These are phyloP conservation scores for Penicillium concentricum DNA, from an alignment of 2,329 filamentous ascomycete species.

Conservation along the genomic window DNA sequence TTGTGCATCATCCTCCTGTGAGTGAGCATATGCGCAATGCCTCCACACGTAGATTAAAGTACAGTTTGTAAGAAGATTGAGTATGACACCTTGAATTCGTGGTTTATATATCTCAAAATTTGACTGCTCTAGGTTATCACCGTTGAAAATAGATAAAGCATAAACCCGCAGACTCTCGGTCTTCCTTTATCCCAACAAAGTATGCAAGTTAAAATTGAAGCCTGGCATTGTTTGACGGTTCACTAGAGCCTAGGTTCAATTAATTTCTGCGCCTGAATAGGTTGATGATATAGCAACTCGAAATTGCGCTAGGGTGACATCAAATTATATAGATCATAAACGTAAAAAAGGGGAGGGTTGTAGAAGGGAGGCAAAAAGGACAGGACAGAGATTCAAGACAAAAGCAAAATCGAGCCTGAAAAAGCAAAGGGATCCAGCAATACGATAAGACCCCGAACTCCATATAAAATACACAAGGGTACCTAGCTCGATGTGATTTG, in stretches of 20 bases:
- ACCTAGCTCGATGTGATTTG: not conserved
- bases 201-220: not conserved
- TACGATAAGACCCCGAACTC: not conserved
- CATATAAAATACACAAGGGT: not conserved
- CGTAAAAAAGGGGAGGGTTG: not conserved
- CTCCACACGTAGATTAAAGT: accelerated
- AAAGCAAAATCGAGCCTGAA: not conserved
- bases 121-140: no score
- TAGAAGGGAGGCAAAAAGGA: not conserved
- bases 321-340: not conserved
- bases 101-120: not conserved
- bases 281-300: not conserved
- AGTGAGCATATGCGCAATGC: not conserved
- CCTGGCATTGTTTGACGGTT: not conserved
- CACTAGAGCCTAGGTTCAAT: not conserved
- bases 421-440: not conserved
- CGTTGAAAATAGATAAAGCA: not conserved
- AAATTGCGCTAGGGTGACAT: not conserved
- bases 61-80: not conserved
- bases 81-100: no score
- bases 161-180: no score
- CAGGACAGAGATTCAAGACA: no score
- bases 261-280: no score
- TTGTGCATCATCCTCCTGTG: not conserved
- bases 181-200: not conserved